These are phyloP conservation scores for Phytophthora podocarpi DNA, from an alignment of 352 stramenopile species.

Conservation along the genomic window DNA sequence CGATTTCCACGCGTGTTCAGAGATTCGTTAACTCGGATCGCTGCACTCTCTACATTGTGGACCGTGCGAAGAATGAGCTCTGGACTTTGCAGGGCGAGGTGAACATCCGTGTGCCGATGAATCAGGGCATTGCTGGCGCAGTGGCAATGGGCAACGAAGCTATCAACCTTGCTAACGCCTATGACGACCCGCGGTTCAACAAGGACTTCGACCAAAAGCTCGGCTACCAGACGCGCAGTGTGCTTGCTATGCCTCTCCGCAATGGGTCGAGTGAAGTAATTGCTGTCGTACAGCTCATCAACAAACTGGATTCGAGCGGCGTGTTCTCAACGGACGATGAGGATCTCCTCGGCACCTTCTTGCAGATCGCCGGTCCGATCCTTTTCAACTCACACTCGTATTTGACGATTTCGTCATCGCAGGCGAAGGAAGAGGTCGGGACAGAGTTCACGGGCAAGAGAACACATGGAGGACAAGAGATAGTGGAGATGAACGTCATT, in stretches of 20 bases:
- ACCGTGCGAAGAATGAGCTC: slow-evolving; percentile 89
- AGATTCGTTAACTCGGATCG: slow-evolving; percentile 90
- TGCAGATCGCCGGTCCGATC: slow-evolving; percentile 89
- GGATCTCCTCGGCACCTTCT: slow-evolving; percentile 86
- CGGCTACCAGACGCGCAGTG: slow-evolving; percentile 85
- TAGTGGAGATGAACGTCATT: slow-evolving; percentile 85
- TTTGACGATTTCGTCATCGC: slow-evolving; percentile 51
- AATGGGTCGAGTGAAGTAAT: slow-evolving; percentile 79
- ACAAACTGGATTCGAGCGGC: slow-evolving; percentile 75
- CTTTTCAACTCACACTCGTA: slow-evolving; percentile 86
- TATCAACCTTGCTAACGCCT: slow-evolving; percentile 88
- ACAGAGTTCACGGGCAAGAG: slow-evolving; percentile 70
- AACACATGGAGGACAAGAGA: slow-evolving; percentile 39
- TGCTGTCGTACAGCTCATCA: slow-evolving; percentile 90
- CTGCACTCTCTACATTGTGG: slow-evolving; percentile 93
- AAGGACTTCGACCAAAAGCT: slow-evolving; percentile 90
- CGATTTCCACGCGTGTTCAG: slow-evolving; percentile 89
- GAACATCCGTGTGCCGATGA: slow-evolving; percentile 88
- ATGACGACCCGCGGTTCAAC: slow-evolving; percentile 90
- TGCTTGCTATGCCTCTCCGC: slow-evolving; percentile 88
- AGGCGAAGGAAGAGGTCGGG: slow-evolving; percentile 48
- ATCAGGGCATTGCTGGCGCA: slow-evolving; percentile 82
- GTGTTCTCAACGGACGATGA: slow-evolving; percentile 89
- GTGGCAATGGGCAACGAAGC: slow-evolving; percentile 70
- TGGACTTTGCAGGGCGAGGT: slow-evolving; percentile 91